These are phyloP conservation scores for Pleurotus platypus DNA, from an alignment of 768 basidiomycete species.

Conservation along the genomic window DNA sequence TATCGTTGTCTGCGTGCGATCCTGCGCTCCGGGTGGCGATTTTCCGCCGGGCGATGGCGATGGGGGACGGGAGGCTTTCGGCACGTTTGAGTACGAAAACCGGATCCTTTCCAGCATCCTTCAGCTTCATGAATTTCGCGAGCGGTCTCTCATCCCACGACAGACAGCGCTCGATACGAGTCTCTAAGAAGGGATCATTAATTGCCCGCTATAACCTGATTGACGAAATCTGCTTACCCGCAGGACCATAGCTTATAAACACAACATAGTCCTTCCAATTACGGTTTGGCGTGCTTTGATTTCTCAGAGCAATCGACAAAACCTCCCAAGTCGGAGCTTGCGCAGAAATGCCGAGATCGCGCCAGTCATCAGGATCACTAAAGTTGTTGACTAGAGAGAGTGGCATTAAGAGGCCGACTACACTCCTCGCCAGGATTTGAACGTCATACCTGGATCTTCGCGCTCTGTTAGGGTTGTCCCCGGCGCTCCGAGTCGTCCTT, in stretches of 20 bases:
- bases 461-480: too few relatives aligned
- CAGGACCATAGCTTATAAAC: conserved; percentile 96
- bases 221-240: conserved; percentile 50
- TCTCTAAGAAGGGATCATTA: conserved; percentile 35
- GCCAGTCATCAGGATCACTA: conserved; percentile 45
- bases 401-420: too few relatives aligned
- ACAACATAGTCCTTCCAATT: conserved; percentile 99
- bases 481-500: too few relatives aligned
- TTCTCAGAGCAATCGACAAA: conserved; percentile 94
- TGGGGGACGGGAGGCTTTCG: conserved; percentile 95
- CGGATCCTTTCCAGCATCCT: conserved; percentile 95
- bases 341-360: conserved; percentile 95
- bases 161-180: conserved; percentile 87
- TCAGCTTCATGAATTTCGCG: conserved; percentile 93
- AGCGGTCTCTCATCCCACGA: conserved; percentile 98
- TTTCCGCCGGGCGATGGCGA: conserved; percentile 94
- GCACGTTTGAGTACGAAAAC: conserved; percentile 99
- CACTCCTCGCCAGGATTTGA: too few relatives aligned
- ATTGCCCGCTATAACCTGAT: background rate
- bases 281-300: conserved; percentile 97
- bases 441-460: too few relatives aligned
- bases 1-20: conserved; percentile 42
- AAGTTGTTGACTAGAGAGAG: background rate
- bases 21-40: conserved; percentile 85
- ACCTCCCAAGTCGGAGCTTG: conserved; percentile 99